Conservation (phyloP, 2,329 filamentous ascomycete genomes). For the Biscogniauxia marginata region DNA sequence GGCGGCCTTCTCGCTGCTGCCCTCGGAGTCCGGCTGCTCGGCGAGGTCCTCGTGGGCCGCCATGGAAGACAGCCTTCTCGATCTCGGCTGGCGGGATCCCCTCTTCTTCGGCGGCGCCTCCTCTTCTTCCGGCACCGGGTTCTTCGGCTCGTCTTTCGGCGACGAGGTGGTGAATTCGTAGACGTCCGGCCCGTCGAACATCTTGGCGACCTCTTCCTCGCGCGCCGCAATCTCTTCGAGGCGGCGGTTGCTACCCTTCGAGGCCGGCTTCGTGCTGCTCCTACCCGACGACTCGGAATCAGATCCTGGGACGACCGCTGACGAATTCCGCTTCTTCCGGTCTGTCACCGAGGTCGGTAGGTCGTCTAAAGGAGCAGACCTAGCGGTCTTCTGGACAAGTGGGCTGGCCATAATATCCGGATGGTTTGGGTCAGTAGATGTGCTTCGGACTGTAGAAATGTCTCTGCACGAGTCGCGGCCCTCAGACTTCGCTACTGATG, state of each 20-base stretch:
- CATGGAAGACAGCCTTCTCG: conserved; percentile 40
- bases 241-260: conserved; percentile 24
- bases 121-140: conserved; percentile 21
- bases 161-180: conserved; percentile 56
- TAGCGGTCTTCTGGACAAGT: conserved; percentile 39
- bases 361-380: conserved; percentile 23
- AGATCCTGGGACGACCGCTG: conserved; percentile 15
- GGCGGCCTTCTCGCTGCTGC: conserved; percentile 23
- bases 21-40: conserved; percentile 22
- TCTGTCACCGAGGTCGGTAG: conserved; percentile 38
- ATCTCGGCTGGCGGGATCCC: conserved; percentile 34
- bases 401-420: conserved; percentile 39
- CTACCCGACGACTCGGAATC: conserved; percentile 10
- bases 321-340: conserved; percentile 41
- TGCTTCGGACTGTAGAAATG: conserved; percentile 18
- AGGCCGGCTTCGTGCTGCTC: conserved; percentile 7
- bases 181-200: conserved; percentile 40
- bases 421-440: conserved; percentile 2
- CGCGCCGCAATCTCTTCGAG: conserved; percentile 30
- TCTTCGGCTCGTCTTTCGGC: conserved; percentile 32
- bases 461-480: conserved; percentile 35
- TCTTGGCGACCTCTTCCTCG: conserved; percentile 29
- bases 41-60: conserved; percentile 35
- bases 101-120: conserved; percentile 21
- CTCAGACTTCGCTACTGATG: conserved; percentile 35